A percentile compares a stretch with the other conserved stretches of the same genome.
These are phyloP conservation scores for Kuraishia floccosa DNA, from an alignment of 805 yeast species.

Conservation along the genomic window DNA sequence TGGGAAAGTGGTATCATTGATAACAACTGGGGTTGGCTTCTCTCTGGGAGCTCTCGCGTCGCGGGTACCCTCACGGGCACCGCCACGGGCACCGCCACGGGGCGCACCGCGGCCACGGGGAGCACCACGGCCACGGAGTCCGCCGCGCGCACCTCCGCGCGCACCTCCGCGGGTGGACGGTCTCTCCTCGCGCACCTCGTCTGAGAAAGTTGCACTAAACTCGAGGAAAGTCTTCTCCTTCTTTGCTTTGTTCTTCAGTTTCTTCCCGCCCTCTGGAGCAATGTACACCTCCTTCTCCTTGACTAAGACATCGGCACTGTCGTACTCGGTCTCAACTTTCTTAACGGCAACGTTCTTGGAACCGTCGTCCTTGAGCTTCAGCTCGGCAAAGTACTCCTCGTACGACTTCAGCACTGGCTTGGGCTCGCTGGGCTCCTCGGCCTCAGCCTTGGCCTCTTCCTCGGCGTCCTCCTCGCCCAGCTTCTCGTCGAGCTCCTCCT, in stretches of 20 bases:
- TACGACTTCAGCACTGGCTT: conserved; percentile 55
- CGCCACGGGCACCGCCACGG: conserved; percentile 14
- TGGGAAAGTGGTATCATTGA: conserved; percentile 64
- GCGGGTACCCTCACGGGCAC: conserved; percentile 18
- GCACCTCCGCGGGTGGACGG: conserved; percentile 19
- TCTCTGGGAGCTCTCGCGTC: too few relatives aligned
- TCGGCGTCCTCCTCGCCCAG: conserved; percentile 35
- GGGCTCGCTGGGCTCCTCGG: conserved; percentile 31
- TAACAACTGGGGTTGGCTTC: conserved; percentile 22
- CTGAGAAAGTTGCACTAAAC: conserved; percentile 62
- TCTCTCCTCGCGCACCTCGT: conserved; percentile 29
- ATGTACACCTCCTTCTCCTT: conserved; percentile 54
- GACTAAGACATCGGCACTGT: conserved; percentile 47
- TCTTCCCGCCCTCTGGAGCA: conserved; percentile 54
- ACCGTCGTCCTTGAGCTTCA: conserved; percentile 30
- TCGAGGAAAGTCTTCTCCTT: conserved; percentile 78
- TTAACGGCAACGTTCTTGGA: conserved; percentile 35
- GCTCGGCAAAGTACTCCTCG: conserved; percentile 77
- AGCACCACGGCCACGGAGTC: conserved; percentile 14
- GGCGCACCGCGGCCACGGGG: conserved; percentile 15
- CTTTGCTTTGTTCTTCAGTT: conserved; percentile 56
- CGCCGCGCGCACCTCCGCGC: conserved; percentile 16
- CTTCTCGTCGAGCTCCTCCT: conserved; percentile 57
- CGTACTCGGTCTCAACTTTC: conserved; percentile 42
- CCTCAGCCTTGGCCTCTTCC: conserved; percentile 26